Base-by-base conservation (phyloP, 345 rosid species). In the Dipteronia dyeriana region DNA sequence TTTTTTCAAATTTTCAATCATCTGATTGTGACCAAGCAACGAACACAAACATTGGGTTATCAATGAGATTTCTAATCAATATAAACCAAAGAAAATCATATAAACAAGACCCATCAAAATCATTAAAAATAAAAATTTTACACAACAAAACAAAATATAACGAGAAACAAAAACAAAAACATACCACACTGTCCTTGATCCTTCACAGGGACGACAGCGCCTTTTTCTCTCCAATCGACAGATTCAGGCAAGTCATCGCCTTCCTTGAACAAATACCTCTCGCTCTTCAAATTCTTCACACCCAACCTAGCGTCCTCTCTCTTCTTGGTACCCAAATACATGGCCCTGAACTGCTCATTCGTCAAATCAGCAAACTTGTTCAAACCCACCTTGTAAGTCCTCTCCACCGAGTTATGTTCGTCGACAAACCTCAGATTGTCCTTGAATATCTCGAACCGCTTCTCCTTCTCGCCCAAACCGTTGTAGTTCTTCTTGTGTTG, bases 351-450 rank as follows among this genome's bases (percentile, higher is more conserved):
- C 82, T 92, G 94, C 31, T 85, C 91, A 53, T 88, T 87, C 57
- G 86, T 85, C 78, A 92, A 73, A 86, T 92, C 93, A 0, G 93
- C 93, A 76, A 90, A 92, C 85, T 72, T 82, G 75, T 84, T 90
- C 71, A 92, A 75, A 14, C 93, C 94, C 5, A 92, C 84, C 47
- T 79, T 81, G 19, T 90, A 92, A 14, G 78, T 75, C 47, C 83
- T 84, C 64, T 80, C 79, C 26, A 29, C 77, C 3, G 85, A 79
- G 79, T 90, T 92, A 4, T 87, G 90, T 19, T 88, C 83, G 66
- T 76, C 83, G 9, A 90, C 72, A n/a, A 87, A 90, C 75, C 75
- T 85, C 54, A 89, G 74, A 34, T 92, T 92, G 47, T 92, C 91
- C 84, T 84, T 82, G 45, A 90, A 92, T 9, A 92, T 86, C 66